These are phyloP conservation scores for Didymella lethalis DNA, from an alignment of 2,329 filamentous ascomycete genomes.

Conservation along the genomic window DNA sequence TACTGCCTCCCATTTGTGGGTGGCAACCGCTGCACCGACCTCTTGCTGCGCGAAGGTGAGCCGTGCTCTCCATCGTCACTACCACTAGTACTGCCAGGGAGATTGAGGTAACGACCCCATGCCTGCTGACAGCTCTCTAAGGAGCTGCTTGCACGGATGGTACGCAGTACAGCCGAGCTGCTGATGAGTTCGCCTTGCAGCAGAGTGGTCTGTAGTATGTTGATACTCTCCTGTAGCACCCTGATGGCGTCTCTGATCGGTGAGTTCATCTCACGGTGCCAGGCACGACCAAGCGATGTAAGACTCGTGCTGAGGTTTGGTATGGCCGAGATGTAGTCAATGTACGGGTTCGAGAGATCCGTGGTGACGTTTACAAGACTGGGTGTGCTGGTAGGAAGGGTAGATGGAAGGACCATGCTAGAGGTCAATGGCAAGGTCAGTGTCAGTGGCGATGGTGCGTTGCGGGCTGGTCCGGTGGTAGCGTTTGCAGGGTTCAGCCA, in stretches of 20 bases:
- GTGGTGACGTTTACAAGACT: slow-evolving; percentile 27
- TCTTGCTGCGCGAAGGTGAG: slow-evolving; percentile 3
- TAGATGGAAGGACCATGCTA: slow-evolving; percentile 23
- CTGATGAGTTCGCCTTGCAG: slow-evolving; percentile 37
- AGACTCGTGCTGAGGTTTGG: slow-evolving; percentile 41
- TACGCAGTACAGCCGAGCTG: slow-evolving; percentile 42
- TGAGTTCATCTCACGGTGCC: slow-evolving; percentile 50
- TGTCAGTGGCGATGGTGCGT: slow-evolving; percentile 17
- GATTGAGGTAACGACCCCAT: slow-evolving; percentile 45
- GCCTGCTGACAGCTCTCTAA: slow-evolving; percentile 44
- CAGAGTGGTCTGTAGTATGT: slow-evolving; percentile 42
- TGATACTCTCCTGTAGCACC: slow-evolving; percentile 41
- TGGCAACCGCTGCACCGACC: slow-evolving; percentile 17
- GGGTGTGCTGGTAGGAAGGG: slow-evolving; percentile 22
- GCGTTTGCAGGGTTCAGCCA: slow-evolving; percentile 28
- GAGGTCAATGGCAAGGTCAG: slow-evolving; percentile 31
- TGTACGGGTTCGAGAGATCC: slow-evolving; percentile 36
- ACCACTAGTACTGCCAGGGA: slow-evolving; percentile 30
- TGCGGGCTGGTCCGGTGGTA: slow-evolving; percentile 12
- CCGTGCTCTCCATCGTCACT: not conserved
- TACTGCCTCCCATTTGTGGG: slow-evolving; percentile 28
- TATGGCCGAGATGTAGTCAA: slow-evolving; percentile 42
- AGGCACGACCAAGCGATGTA: slow-evolving; percentile 43
- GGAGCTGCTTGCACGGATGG: slow-evolving; percentile 45
- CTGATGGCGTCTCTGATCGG: slow-evolving; percentile 45